Conservation (phyloP, 805 yeast genomes). For the Cyberlindnera nakhonratchasimensis region DNA sequence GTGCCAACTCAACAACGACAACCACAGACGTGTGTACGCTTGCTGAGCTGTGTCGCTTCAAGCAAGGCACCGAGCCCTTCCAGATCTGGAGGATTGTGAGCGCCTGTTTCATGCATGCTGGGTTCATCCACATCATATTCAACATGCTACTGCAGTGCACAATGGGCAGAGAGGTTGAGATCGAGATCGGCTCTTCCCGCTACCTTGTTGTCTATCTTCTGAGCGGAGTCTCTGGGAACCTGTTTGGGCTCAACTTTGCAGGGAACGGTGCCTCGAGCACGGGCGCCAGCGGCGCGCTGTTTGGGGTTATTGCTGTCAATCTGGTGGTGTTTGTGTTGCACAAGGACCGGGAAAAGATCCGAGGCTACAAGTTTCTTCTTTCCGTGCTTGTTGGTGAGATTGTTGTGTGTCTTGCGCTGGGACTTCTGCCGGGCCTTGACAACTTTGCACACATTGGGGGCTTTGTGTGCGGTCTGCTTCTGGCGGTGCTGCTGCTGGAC, state of each 20-base stretch:
- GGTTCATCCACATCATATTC: slow-evolving; percentile 63
- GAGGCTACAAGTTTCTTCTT: slow-evolving; percentile 45
- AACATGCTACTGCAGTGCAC: slow-evolving; percentile 57
- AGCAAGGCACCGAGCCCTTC: slow-evolving; percentile 42
- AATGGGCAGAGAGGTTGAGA: slow-evolving; percentile 60
- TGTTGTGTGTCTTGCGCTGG: slow-evolving; percentile 55
- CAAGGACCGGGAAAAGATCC: slow-evolving; percentile 46
- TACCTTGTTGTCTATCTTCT: slow-evolving; percentile 53
- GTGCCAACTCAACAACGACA: slow-evolving; percentile 60
- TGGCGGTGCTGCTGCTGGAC: slow-evolving; percentile 47
- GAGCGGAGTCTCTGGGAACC: slow-evolving; percentile 63
- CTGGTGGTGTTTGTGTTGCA: slow-evolving; percentile 48
- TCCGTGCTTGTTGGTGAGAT: slow-evolving; percentile 52
- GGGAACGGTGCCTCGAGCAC: slow-evolving; percentile 64
- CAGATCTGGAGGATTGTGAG: slow-evolving; percentile 70
- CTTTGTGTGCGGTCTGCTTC: slow-evolving; percentile 54
- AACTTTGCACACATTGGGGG: slow-evolving; percentile 78
- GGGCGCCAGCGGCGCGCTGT: slow-evolving; percentile 70
- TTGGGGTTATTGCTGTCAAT: slow-evolving; percentile 65
- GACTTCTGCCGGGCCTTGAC: slow-evolving; percentile 69
- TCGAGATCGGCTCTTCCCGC: slow-evolving; percentile 50
- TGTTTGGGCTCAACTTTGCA: slow-evolving; percentile 66
- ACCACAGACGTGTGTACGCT: slow-evolving; percentile 56
- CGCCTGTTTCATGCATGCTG: slow-evolving; percentile 75
- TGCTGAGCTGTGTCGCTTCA: slow-evolving; percentile 57